These are phyloP conservation scores for Luffa acutangula DNA, from an alignment of 306 rosid genomes.

Conservation along the genomic window DNA sequence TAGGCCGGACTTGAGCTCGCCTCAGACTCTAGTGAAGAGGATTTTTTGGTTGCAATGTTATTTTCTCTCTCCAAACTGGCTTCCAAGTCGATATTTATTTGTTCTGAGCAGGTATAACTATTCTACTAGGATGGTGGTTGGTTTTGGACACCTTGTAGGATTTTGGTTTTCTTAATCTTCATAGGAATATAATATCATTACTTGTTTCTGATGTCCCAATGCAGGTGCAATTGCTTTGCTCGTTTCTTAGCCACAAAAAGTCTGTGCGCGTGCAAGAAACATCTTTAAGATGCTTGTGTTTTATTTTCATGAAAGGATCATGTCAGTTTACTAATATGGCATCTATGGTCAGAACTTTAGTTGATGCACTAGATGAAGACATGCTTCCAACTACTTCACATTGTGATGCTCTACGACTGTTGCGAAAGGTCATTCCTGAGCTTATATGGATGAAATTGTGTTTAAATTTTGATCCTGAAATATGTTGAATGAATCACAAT, in stretches of 20 bases:
- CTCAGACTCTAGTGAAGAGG: slow-evolving; percentile 37
- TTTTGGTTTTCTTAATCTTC: neutral
- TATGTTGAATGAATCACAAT: slow-evolving; percentile 16
- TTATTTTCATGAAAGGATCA: slow-evolving; percentile 32
- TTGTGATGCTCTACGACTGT: slow-evolving; percentile 23
- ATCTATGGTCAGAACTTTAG: slow-evolving; percentile 13
- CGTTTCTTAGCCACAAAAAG: slow-evolving; percentile 35
- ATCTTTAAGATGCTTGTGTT: slow-evolving; percentile 47
- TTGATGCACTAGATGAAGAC: slow-evolving; percentile 25
- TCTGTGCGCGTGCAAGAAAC: slow-evolving; percentile 31
- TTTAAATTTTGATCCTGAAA: slow-evolving; percentile 6
- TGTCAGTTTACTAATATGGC: slow-evolving; percentile 16
- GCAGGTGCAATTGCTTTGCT: slow-evolving; percentile 57
- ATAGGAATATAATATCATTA: neutral
- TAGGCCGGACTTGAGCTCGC: slow-evolving; percentile 57
- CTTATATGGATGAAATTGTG: neutral
- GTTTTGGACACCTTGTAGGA: slow-evolving; percentile 1
- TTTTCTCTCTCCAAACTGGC: slow-evolving; percentile 62
- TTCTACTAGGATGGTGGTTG: neutral
- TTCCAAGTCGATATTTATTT: slow-evolving; percentile 34
- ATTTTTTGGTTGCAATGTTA: slow-evolving; percentile 42
- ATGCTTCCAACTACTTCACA: slow-evolving; percentile 24
- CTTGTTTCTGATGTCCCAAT: slow-evolving; percentile 10
- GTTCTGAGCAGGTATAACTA: slow-evolving; percentile 39
- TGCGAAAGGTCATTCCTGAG: slow-evolving; percentile 32